Conservation (phyloP, 257 asterid genomes). For the Fraxinus pennsylvanica region DNA sequence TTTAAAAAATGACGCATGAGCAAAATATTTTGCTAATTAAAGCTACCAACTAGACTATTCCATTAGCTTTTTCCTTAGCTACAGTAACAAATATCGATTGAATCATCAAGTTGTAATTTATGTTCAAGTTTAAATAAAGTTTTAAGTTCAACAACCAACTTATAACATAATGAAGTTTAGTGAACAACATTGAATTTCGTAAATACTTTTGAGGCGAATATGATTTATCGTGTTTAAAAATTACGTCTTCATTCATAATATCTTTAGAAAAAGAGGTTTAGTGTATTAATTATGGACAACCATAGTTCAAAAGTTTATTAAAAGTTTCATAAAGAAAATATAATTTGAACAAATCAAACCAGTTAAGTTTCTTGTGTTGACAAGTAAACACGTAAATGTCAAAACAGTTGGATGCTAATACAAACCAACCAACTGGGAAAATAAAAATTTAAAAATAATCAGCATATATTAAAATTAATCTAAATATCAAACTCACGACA, state of each 20-base stretch:
- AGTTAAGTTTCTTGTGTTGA: background rate
- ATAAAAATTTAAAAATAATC: background rate
- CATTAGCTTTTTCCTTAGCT: background rate
- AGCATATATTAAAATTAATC: conserved; percentile 2
- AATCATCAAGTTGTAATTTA: background rate
- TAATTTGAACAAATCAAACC: background rate
- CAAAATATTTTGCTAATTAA: no score
- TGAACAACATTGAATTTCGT: background rate
- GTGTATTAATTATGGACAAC: background rate
- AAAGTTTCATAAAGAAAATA: background rate
- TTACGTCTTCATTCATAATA: no score
- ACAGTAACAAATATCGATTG: background rate
- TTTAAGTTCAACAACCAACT: background rate
- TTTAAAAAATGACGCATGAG: no score
- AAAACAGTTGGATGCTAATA: conserved; percentile 21
- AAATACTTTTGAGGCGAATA: no score
- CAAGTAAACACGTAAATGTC: conserved; percentile 14
- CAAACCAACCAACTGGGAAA: background rate
- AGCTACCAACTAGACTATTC: background rate
- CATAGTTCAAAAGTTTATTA: background rate
- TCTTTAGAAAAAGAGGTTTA: background rate
- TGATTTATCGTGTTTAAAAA: no score
- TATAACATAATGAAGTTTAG: no score
- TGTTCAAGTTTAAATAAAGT: background rate
- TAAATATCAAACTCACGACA: background rate